Evolutionary conservation across 352 stramenopile species (phyloP).

Genomic region (Pythium monospermum): DNA sequence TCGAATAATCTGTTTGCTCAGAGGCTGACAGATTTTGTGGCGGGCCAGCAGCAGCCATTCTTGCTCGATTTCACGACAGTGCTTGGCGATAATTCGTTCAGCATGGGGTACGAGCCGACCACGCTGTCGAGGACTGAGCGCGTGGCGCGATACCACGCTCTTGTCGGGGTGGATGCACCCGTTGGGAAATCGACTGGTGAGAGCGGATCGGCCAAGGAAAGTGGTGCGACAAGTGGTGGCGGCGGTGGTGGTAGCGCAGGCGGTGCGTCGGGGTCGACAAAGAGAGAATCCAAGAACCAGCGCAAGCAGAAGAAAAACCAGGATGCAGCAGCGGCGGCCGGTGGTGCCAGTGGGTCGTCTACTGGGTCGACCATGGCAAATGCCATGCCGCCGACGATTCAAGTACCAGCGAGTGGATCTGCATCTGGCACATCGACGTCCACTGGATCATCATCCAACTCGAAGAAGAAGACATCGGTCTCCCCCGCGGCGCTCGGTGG

Average conservation of each 20-base stretch:
- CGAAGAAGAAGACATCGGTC: slow-evolving; percentile 21
- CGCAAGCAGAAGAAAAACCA: slow-evolving; percentile 69
- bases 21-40: slow-evolving; percentile 48
- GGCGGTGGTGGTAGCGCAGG: no score
- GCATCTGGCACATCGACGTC: slow-evolving; percentile 3
- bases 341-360: no score
- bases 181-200: neutral
- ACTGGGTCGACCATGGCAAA: no score
- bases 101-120: slow-evolving; percentile 69
- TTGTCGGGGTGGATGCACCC: slow-evolving; percentile 9
- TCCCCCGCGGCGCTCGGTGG: slow-evolving; percentile 7
- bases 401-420: slow-evolving; percentile 9
- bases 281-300: slow-evolving; percentile 69
- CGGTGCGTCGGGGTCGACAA: slow-evolving; percentile 33
- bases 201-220: neutral
- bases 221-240: no score
- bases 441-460: slow-evolving; percentile 6
- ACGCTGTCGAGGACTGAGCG: slow-evolving; percentile 59
- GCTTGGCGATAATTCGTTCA: slow-evolving; percentile 76
- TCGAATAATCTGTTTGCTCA: slow-evolving; percentile 50
- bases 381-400: slow-evolving; percentile 2
- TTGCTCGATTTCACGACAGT: slow-evolving; percentile 67
- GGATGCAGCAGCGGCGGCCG: slow-evolving; percentile 21
- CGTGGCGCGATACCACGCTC: slow-evolving; percentile 45
- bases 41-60: slow-evolving; percentile 75